Conservation (phyloP, 306 rosid genomes). For the Quercus engelmannii region DNA sequence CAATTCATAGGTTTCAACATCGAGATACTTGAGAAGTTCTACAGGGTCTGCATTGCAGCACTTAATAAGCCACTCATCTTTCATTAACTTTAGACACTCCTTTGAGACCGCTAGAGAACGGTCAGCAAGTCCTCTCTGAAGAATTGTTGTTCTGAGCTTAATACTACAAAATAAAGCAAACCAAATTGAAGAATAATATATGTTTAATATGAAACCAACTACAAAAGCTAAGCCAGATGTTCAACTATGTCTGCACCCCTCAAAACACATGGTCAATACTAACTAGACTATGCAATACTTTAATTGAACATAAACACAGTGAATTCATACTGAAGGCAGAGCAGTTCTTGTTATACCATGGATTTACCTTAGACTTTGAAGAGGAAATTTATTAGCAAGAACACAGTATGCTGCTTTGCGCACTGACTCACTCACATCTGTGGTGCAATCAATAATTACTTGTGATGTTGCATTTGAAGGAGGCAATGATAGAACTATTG, state of each 20-base stretch:
- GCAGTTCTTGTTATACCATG: background rate
- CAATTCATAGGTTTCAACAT: conserved; percentile 93
- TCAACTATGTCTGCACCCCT: background rate
- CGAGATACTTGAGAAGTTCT: conserved; percentile 81
- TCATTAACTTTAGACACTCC: conserved; percentile 84
- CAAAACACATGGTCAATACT: background rate
- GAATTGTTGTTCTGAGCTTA: conserved; percentile 76
- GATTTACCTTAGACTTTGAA: conserved; percentile 90
- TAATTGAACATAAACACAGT: background rate
- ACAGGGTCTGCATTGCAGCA: conserved; percentile 70
- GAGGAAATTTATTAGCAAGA: conserved; percentile 88
- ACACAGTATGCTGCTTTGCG: conserved; percentile 86
- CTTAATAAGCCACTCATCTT: conserved; percentile 83
- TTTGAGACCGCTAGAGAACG: conserved; percentile 77
- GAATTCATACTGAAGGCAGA: background rate
- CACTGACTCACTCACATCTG: conserved; percentile 88
- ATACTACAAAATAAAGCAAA: conserved; percentile 43
- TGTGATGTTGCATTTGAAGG: conserved; percentile 77
- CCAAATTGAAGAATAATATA: background rate
- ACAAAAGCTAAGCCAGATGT: background rate
- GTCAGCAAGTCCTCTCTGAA: conserved; percentile 90
- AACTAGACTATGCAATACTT: background rate
- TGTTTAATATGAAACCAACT: background rate
- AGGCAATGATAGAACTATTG: conserved; percentile 81
- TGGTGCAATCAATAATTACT: conserved; percentile 76